Conservation (phyloP, 345 rosid species). For the Eucalyptus guilfoylei region DNA sequence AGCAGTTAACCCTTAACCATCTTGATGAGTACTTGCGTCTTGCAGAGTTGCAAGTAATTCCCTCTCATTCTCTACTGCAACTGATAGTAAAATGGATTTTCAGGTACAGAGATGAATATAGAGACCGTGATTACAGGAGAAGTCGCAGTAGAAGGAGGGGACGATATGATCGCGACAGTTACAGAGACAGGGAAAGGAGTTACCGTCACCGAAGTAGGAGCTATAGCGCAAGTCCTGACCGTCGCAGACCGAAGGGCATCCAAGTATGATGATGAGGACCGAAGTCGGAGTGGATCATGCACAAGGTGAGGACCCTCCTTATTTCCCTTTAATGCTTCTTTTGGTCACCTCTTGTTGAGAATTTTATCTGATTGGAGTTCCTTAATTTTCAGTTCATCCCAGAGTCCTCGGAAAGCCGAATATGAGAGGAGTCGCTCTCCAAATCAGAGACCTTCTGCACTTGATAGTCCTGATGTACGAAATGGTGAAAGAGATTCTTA, state of each 20-base stretch:
- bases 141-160: slow-evolving; percentile 41
- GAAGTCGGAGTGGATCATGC: slow-evolving; percentile 17
- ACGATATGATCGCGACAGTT: slow-evolving; percentile 19
- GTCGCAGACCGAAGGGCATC: slow-evolving; percentile 13
- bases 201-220: slow-evolving; percentile 17
- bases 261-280: slow-evolving; percentile 27
- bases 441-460: neutral
- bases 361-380: neutral
- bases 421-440: neutral
- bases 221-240: slow-evolving; percentile 31
- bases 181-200: slow-evolving; percentile 17
- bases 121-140: slow-evolving; percentile 20
- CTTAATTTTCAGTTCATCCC: neutral
- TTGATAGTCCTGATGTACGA: slow-evolving; percentile 6
- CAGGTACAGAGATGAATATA: slow-evolving; percentile 29
- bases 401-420: accelerated
- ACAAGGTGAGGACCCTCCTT: neutral
- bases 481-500: slow-evolving; percentile 6
- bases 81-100: neutral
- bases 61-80: neutral
- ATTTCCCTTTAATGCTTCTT: too few species aligned
- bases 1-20: neutral
- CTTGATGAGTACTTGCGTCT: neutral
- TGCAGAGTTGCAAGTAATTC: neutral
- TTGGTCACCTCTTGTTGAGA: neutral